phyloP scores from a whole-genome alignment of 441 rosid genomes.

The Adansonia grandidieri region DNA sequence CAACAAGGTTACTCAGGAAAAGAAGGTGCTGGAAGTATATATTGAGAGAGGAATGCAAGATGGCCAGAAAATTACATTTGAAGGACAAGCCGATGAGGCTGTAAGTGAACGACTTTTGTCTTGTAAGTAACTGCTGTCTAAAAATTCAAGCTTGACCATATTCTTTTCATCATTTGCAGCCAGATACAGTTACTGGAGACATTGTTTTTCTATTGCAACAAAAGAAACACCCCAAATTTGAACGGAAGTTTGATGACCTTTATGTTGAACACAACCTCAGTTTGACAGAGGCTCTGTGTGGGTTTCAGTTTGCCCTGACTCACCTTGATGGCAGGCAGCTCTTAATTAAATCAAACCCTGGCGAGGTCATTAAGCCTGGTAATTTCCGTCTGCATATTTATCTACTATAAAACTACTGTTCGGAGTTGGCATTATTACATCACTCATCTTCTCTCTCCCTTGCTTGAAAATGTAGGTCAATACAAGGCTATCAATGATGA shows the following conservation, averaged over 20 bases:
- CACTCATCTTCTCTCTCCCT: background rate
- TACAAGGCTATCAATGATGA: slow-evolving; percentile 37
- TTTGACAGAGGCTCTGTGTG: slow-evolving; percentile 55
- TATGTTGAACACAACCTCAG: slow-evolving; percentile 43
- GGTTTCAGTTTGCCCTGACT: slow-evolving; percentile 50
- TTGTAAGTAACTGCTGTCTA: background rate
- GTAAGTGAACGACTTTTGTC: slow-evolving; percentile 31
- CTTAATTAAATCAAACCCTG: slow-evolving; percentile 50
- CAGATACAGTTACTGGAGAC: slow-evolving; percentile 49
- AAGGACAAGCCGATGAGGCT: slow-evolving; percentile 55
- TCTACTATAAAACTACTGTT: background rate
- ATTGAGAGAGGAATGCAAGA: slow-evolving; percentile 50
- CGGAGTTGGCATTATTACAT: background rate
- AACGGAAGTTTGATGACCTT: slow-evolving; percentile 46
- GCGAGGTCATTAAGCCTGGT: slow-evolving; percentile 56
- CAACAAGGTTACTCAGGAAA: slow-evolving; percentile 43
- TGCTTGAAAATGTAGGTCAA: slow-evolving; percentile 39
- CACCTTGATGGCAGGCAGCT: slow-evolving; percentile 62
- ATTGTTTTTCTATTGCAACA: slow-evolving; percentile 42
- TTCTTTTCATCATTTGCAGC: slow-evolving; percentile 36
- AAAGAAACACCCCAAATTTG: slow-evolving; percentile 49
- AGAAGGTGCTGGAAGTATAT: slow-evolving; percentile 47
- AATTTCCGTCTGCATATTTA: background rate
- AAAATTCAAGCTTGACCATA: background rate
- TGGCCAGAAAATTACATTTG: slow-evolving; percentile 43